Percentiles rank a stretch among this genome's conserved stretches.
Evolutionary conservation across 306 rosid genomes (phyloP).

Genomic region (Fagus sylvatica): DNA sequence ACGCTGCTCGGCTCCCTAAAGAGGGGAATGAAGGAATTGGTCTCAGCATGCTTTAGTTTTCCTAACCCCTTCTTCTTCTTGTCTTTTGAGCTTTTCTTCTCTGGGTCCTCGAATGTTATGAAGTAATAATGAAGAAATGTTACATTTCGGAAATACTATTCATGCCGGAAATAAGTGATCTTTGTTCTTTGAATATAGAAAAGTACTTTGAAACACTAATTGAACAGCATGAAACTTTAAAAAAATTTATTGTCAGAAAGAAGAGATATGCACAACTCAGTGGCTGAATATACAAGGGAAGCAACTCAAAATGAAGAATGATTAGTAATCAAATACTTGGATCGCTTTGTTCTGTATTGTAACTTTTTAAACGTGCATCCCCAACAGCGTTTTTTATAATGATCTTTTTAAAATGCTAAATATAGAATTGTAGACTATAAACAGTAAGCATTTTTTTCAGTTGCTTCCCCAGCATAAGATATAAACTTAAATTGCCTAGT

Average conservation of each 20-base stretch:
- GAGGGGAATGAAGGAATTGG: constrained; percentile 82
- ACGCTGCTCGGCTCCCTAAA: constrained; percentile 95
- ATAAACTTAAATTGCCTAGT: constrained; percentile 41
- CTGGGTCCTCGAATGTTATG: constrained; percentile 58
- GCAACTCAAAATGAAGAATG: background rate
- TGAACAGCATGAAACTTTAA: background rate
- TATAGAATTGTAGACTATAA: background rate
- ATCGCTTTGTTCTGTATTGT: background rate
- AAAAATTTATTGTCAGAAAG: background rate
- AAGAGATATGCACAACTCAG: background rate
- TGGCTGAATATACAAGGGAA: background rate
- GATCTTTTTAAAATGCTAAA: background rate
- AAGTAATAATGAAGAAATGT: constrained; percentile 15
- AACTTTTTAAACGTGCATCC: background rate
- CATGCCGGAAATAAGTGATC: constrained; percentile 11
- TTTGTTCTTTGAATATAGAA: constrained; percentile 6
- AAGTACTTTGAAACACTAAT: constrained; percentile 4
- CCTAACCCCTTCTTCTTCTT: constrained; percentile 80
- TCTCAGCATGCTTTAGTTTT: constrained; percentile 74
- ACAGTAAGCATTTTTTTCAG: background rate
- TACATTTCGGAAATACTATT: constrained; percentile 7
- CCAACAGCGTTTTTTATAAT: background rate
- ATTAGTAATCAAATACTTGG: background rate
- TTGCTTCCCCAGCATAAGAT: background rate
- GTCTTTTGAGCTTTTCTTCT: constrained; percentile 66